Percentiles rank a stretch among this genome's conserved stretches.
Evolutionary conservation across 768 basidiomycete species (phyloP).

Genomic region (Serendipita indica): DNA sequence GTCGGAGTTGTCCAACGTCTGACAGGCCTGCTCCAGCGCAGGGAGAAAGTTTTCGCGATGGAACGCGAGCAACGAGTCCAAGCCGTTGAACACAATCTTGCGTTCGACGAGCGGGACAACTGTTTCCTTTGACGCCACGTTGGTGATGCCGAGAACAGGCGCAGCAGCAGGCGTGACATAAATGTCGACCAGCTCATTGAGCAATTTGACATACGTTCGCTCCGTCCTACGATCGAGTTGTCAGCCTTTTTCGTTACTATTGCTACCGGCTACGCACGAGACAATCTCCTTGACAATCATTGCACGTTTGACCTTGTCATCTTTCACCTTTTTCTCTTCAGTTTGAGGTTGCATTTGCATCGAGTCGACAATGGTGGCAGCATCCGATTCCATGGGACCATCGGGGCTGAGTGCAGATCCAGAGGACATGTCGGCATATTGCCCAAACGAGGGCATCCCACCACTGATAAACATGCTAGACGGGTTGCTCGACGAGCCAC

Average conservation of each 20-base stretch:
- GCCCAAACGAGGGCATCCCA: background rate
- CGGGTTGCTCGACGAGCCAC: background rate
- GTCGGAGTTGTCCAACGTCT: conserved; percentile 43
- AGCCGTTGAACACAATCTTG: conserved; percentile 79
- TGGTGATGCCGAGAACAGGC: conserved; percentile 54
- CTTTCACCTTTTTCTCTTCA: conserved; percentile 81
- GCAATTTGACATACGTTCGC: conserved; percentile 83
- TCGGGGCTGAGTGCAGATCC: background rate
- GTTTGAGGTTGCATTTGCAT: background rate
- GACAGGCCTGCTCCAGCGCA: conserved; percentile 65
- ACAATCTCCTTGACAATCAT: conserved; percentile 84
- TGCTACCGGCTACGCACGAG: conserved; percentile 38
- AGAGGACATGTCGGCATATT: background rate
- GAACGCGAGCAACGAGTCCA: conserved; percentile 82
- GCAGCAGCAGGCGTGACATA: conserved; percentile 78
- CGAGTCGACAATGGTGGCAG: background rate
- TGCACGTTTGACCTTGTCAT: conserved; percentile 72
- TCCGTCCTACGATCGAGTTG: conserved; percentile 52
- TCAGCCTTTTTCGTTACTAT: conserved; percentile 3
- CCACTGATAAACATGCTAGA: background rate
- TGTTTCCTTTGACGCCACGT: conserved; percentile 57
- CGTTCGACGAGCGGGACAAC: conserved; percentile 75
- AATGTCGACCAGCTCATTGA: conserved; percentile 87
- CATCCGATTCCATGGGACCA: background rate
- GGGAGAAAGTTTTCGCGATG: conserved; percentile 89